Base-by-base conservation (phyloP, 1,284 basidiomycete genomes). In the Coniophora puteana region DNA sequence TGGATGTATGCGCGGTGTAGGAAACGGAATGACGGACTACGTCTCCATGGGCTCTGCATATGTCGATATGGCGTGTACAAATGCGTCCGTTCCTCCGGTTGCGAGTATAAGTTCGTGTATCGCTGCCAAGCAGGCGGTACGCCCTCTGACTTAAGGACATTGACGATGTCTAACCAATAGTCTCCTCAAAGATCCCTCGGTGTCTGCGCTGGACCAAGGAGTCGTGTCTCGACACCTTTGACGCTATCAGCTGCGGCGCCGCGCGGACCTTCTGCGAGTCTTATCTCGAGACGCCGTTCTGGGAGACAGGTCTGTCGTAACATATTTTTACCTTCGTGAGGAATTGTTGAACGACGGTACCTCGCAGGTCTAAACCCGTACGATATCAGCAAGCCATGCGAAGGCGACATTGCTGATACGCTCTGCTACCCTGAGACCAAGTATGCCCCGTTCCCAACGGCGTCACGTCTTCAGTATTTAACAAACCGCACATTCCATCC, bases 311-410 rank as follows among this genome's bases (percentile, higher is more conserved):
- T 76, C 47, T 26, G 45, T 42, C n/a, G n/a, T n/a, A n/a, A n/a
- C n/a, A n/a, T n/a, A n/a, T n/a, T n/a, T n/a, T n/a, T n/a, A n/a
- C n/a, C n/a, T n/a, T 11, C 4, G n/a, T 3, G 10, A 20, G 5
- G 8, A 25, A 5, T n/a, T n/a, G n/a, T n/a, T n/a, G n/a, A n/a
- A n/a, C n/a, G 7, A 13, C 18, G 17, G 27, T 35, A 18, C 7
- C 17, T 38, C 4, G 8, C 25, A 69, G 69, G 64, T 21, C 57
- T 53, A 47, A 80, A 79, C 46, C 68, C 69, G 21, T 85, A 85
- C 54, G 83, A 88, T 54, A 71, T 87, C 35, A 78, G 75, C 49
- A 71, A 71, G 53, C 54, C 63, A 34, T 87, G 84, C 48, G 72
- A 77, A 18, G 74, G 68, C 3, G 47, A 58, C 25, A 37, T 47